Conservation (phyloP, 352 stramenopile genomes). For the Phytophthora cajani region DNA sequence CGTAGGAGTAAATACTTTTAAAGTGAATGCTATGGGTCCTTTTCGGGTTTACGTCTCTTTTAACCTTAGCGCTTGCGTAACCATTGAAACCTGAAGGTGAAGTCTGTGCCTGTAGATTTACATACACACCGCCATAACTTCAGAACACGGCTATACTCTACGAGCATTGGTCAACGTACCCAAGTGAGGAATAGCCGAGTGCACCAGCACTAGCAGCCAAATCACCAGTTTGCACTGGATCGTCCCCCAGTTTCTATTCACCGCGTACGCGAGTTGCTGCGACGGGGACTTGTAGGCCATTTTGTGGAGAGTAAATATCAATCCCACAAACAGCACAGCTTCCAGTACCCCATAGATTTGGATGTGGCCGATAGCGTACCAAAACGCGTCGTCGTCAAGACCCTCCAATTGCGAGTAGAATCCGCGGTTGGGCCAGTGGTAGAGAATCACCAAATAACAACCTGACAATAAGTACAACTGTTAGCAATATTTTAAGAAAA, state of each 20-base stretch:
- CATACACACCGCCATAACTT: not conserved
- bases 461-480: slow-evolving; percentile 6
- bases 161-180: slow-evolving; percentile 6
- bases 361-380: slow-evolving; percentile 5
- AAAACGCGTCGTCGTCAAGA: slow-evolving; percentile 7
- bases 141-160: not conserved
- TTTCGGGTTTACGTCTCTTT: too few species aligned
- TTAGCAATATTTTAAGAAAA: not conserved
- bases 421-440: slow-evolving; percentile 34
- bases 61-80: not conserved
- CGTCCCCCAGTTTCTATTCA: slow-evolving; percentile 17
- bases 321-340: slow-evolving; percentile 12
- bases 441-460: slow-evolving; percentile 32
- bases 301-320: slow-evolving; percentile 16
- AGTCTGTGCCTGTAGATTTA: not conserved
- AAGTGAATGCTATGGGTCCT: too few species aligned
- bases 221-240: slow-evolving; percentile 33
- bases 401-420: slow-evolving; percentile 35
- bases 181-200: slow-evolving; percentile 28
- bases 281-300: slow-evolving; percentile 24
- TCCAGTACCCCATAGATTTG: slow-evolving; percentile 25
- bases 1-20: too few species aligned
- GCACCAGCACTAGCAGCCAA: slow-evolving; percentile 29
- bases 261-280: slow-evolving; percentile 29
- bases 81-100: not conserved